Base-by-base conservation (phyloP, 2,329 filamentous ascomycete species). In the Cryphonectria radicalis region DNA sequence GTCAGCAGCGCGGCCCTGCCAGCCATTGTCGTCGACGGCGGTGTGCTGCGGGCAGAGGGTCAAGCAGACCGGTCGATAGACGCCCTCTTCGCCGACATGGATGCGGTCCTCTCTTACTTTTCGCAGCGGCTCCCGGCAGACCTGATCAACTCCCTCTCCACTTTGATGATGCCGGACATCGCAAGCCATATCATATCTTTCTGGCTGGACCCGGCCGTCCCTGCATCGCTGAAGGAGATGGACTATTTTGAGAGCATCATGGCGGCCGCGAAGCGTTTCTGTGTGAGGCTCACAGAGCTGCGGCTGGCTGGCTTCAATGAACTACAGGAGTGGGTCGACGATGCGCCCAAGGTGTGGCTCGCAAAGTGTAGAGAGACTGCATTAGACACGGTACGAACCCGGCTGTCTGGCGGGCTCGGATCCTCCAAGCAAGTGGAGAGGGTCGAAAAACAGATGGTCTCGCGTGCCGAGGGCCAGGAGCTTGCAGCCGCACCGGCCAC, bases 271-370 rank as follows among this genome's bases (percentile, higher is more conserved):
- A 83, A 85, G 37, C 79, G 82, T 0, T 92, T 98, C 76, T 92
- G 91, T 68, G 81, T 85, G 8, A 85, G 84, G 1, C 81, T 98
- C 10, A 85, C 89, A 50, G 81, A 83, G 10, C 83, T 91, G 25
- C 86, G 88, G 0, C 95, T 93, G 86, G 84, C 86, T 22, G 86
- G 86, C 5, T 84, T 88, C 64, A 83, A 86, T 19, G 88, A 91
- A 43, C 82, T 99, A 53, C 85, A 88, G 62, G 89, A 93, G 35
- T 99, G 96, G 95, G 90, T 93, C 0, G 88, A 91, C 57, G 90
- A 91, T 73, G 92, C 93, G 0, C 93, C 94, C 0, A 89, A 90
- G 70, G 90, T 94, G 37, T 99, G 96, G 96, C 86, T 98, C 19
- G 89, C 89, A 2, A 95, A 94, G 78, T 92, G 94, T 74, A 90